phyloP scores from a whole-genome alignment of 1,284 basidiomycete genomes.

The Trametes pubescens region DNA sequence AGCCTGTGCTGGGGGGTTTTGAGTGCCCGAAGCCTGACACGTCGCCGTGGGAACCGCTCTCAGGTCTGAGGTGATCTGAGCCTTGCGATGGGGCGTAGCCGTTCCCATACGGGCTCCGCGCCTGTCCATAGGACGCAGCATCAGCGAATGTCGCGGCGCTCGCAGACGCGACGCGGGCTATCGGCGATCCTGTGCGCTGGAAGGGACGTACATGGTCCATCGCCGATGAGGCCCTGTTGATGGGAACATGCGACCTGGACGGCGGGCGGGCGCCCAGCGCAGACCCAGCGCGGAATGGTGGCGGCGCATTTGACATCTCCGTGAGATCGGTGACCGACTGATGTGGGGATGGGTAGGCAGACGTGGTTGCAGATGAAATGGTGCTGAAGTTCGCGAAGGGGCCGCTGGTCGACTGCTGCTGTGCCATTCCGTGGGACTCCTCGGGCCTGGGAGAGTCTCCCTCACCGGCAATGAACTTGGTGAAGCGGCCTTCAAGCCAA shows the following conservation, averaged over 20 bases:
- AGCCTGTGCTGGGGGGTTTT: constrained; percentile 44
- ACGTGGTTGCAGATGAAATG: constrained; percentile 84
- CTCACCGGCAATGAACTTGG: constrained; percentile 96
- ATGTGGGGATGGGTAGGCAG: constrained; percentile 75
- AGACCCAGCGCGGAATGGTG: constrained; percentile 65
- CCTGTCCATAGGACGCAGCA: constrained; percentile 51
- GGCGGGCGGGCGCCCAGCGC: constrained; percentile 63
- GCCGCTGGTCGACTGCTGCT: constrained; percentile 65
- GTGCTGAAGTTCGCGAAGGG: constrained; percentile 96
- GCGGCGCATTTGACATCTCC: constrained; percentile 49
- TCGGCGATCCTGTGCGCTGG: constrained; percentile 56
- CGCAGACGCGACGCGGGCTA: constrained; percentile 61
- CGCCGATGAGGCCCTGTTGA: constrained; percentile 79
- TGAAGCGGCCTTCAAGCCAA: constrained; percentile 94
- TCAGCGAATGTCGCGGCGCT: constrained; percentile 59
- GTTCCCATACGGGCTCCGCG: constrained; percentile 42
- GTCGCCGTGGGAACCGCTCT: constrained; percentile 41
- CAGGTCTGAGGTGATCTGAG: constrained; percentile 29
- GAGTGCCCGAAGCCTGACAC: constrained; percentile 43
- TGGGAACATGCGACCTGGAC: constrained; percentile 54
- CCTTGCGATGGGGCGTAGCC: constrained; percentile 31
- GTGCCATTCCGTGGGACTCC: constrained; percentile 49
- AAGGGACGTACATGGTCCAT: constrained; percentile 69
- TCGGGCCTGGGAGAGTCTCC: constrained; percentile 57
- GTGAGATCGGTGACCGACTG: constrained; percentile 61